Conservation (phyloP, 306 rosid species). For the Glycyrrhiza uralensis region DNA sequence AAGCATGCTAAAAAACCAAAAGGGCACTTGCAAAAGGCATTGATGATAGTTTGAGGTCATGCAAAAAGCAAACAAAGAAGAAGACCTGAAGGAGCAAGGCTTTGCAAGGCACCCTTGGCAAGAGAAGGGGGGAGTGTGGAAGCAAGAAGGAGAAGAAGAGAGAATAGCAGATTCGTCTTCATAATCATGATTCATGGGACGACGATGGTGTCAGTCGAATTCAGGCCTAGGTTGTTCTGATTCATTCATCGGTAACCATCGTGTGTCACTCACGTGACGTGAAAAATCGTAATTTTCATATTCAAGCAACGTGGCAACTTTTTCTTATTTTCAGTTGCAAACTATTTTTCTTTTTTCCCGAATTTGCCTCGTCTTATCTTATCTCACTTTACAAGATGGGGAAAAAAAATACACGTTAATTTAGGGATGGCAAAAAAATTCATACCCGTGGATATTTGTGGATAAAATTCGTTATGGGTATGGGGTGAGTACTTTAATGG, state of each 20-base stretch:
- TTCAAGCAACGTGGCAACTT: slow-evolving; percentile 8
- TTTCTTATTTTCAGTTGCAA: not conserved
- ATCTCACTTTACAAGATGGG: too few species aligned
- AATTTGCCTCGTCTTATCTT: too few species aligned
- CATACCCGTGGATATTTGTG: too few species aligned
- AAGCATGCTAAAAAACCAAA: not conserved
- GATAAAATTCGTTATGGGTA: too few species aligned
- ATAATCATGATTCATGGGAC: not conserved
- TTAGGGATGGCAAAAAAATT: too few species aligned
- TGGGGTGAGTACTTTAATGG: too few species aligned
- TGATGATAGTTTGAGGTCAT: not conserved
- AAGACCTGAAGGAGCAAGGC: slow-evolving; percentile 47
- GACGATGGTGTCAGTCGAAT: not conserved
- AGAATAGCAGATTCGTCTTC: slow-evolving; percentile 29
- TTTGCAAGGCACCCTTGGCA: slow-evolving; percentile 48
- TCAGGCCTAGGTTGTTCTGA: not conserved
- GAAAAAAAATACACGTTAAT: too few species aligned
- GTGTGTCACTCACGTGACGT: not conserved
- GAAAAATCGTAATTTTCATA: slow-evolving; percentile 15
- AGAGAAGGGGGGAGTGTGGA: slow-evolving; percentile 33
- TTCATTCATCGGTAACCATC: not conserved
- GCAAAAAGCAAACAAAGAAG: not conserved
- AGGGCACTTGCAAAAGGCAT: not conserved
- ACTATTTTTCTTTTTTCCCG: too few species aligned
- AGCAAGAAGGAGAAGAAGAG: slow-evolving; percentile 39